Percentiles rank a stretch among this genome's conserved stretches.
Evolutionary conservation across 345 rosid species (phyloP).

Genomic region (Pistacia atlantica): DNA sequence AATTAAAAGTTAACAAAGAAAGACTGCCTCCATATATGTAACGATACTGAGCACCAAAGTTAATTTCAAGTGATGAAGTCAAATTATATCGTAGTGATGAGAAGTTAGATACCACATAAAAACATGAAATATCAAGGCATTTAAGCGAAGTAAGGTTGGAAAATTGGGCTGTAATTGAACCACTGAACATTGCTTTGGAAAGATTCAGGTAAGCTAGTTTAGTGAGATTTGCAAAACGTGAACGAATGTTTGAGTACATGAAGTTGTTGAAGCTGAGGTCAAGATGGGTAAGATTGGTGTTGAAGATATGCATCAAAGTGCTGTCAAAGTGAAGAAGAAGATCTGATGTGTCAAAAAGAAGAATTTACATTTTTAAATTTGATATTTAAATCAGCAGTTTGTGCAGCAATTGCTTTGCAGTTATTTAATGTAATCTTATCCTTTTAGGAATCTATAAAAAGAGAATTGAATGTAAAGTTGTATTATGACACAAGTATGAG

Average conservation of each 20-base stretch:
- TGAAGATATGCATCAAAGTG: no score
- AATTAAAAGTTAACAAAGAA: constrained; percentile 18
- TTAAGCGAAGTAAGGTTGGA: constrained; percentile 27
- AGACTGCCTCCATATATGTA: constrained; percentile 5
- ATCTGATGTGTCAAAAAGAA: no score
- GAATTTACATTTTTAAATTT: no score
- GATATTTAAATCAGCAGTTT: no score
- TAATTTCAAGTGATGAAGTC: constrained; percentile 1
- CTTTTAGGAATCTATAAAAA: constrained; percentile 16
- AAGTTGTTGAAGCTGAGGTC: constrained; percentile 35
- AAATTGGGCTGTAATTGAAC: constrained; percentile 28
- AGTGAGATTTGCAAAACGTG: constrained; percentile 23
- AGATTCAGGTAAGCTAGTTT: constrained; percentile 24
- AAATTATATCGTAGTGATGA: constrained; percentile 8
- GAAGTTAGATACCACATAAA: neutral
- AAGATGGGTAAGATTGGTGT: constrained; percentile 12
- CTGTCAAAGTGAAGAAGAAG: no score
- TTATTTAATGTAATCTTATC: neutral
- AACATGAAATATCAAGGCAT: constrained; percentile 21
- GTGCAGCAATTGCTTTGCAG: neutral
- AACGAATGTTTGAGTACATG: constrained; percentile 26
- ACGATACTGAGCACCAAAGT: neutral
- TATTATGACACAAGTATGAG: no score
- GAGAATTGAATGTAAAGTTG: no score
- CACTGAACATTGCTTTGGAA: constrained; percentile 31